Evolutionary conservation across 139 green algal species (phyloP), one percentile per base, ranked within the genome.

Genomic region (Tetradesmus obliquus): DNA sequence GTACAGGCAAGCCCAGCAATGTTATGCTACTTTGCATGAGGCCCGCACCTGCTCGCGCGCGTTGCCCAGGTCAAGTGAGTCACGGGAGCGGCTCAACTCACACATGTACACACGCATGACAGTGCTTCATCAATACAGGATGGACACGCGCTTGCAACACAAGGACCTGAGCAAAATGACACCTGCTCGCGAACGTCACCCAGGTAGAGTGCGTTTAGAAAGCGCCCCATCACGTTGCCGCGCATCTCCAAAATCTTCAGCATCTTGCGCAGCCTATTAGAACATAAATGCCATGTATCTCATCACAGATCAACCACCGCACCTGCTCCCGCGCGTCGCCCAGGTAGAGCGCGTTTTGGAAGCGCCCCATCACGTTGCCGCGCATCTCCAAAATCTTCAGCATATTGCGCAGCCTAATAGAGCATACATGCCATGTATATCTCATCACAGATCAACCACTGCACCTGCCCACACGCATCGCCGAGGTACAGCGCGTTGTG

Each of bases 121-220:
- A n/a, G n/a, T n/a, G n/a, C n/a, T n/a, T n/a, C n/a, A n/a, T n/a
- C n/a, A n/a, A n/a, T n/a, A n/a, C n/a, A n/a, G n/a, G n/a, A n/a
- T n/a, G n/a, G n/a, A n/a, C n/a, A n/a, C n/a, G n/a, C n/a, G n/a
- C n/a, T n/a, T n/a, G n/a, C n/a, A n/a, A n/a, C n/a, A n/a, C n/a
- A n/a, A 10, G 8, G 17, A 51, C 72, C 6, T 32, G 72, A 81
- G 17, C 15, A 5, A 7, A 81, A 10, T 81, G n/a, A 6, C 32
- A 96, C 93, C 79, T 97, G 96, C 93, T 98, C 97, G 51, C 93
- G 88, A 17, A 98, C 97, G 89, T 99, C 97, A 3, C 98, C 98
- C 60, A 99, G 94, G 97, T 99, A 99, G 60, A 99, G 94, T n/a
- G 98, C 97, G 91, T 99, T 99, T 91, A 99, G 98, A 95, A 99